Evolutionary conservation across 2,329 filamentous ascomycete species (phyloP), one percentile per base, ranked within the genome.

Genomic region (Stachybotrys chlorohalonatus): DNA sequence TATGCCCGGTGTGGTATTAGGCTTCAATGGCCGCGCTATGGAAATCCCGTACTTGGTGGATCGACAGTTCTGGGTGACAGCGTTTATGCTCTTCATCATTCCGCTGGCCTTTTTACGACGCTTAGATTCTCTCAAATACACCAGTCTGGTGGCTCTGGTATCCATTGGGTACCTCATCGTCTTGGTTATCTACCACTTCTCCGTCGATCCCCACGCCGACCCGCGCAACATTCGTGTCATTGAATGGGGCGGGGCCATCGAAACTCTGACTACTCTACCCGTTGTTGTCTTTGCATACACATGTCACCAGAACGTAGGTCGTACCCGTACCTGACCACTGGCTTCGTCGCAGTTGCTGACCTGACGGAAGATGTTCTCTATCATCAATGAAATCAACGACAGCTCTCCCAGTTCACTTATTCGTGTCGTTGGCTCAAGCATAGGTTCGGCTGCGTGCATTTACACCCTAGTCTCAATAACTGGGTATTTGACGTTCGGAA

Each of bases 221-320:
- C 83, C 90, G 53, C 87, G 89, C 11, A 81, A 86, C 9, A 83
- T 99, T 56, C 83, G 88, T 51, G 74, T 90, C 32, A 78, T 96
- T 58, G 75, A 82, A 58, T 96, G 90, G 86, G 86, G 84, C 48
- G 90, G 93, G 7, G 79, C 89, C 3, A 78, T 95, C 9, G 82
- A 87, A 42, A 85, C 88, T 7, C 77, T 99, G 53, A 90, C 90
- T 62, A 92, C 89, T 58, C 83, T 99, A 59, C 94, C 94, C 0
- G 91, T 99, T 53, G 92, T 97, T 55, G 90, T 99, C 2, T 99
- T 99, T 76, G 94, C 93, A n/a, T 99, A 97, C 69, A 99, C 94
- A 1, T 99, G 94, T 69, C 94, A 99, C 71, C 94, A 99, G 66
- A 99, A 99, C 68, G 90, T 94, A 74, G 60, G 83, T 66, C 36